Evolutionary conservation across 495 filamentous ascomycete genomes (phyloP), one percentile per base, ranked within the genome.

Genomic region (Hyaloscypha bicolor): DNA sequence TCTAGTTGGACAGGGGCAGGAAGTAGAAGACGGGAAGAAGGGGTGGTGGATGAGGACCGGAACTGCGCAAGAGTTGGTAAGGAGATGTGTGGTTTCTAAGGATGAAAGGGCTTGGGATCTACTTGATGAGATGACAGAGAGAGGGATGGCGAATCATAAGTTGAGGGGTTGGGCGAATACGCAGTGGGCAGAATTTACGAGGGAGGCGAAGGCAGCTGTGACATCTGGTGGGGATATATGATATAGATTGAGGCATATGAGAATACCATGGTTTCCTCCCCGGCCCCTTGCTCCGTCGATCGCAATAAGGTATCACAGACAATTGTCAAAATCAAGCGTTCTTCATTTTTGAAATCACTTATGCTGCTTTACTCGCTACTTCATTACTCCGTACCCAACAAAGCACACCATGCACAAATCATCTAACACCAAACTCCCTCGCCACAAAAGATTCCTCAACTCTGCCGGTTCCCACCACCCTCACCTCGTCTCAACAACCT

Each of bases 11-110:
- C 39, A 53, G n/a, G 51, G 60, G 6, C 57, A 69, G 30, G 32
- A 51, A 16, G 11, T 6, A 4, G 56, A 65, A 35, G 57, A 63
- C 45, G 65, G 58, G 1, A 25, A 42, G 59, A 61, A 62, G 29
- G 71, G 68, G 2, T 71, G 70, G 70, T 72, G 70, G 66, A 71
- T 72, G 68, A 70, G 73, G 31, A 35, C 11, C 14, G 73, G 73
- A 1, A 75, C 73, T 9, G 71, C 64, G 6, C 16, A 8, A 0
- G 12, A 21, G 19, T 35, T 75, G 62, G 62, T 65, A 16, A 60
- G 51, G 31, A 61, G 35, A 52, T 72, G 70, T 65, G 42, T 60
- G 0, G n/a, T 5, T 3, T 25, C 16, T 42, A 33, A 25, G 5
- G 70, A 72, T 62, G 55, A 59, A 22, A 67, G 73, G 12, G 66